These are phyloP conservation scores for Shiraia bambusicola DNA, from an alignment of 2,329 filamentous ascomycete genomes.

Conservation along the genomic window DNA sequence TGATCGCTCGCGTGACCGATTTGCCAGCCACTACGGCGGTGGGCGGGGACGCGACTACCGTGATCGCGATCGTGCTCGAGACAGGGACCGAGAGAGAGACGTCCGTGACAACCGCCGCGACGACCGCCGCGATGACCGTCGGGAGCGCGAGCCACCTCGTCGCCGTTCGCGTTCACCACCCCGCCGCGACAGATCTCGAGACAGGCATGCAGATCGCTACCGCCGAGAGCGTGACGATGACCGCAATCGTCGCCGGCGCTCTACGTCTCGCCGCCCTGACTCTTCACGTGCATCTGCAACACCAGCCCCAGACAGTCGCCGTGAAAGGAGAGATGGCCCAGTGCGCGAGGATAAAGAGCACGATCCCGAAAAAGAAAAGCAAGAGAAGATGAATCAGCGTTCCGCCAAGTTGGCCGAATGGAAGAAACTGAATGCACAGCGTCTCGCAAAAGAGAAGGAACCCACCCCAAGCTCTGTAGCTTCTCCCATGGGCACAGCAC, in stretches of 20 bases:
- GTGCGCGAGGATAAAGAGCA: slow-evolving; percentile 59
- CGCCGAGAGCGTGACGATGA: slow-evolving; percentile 65
- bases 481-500: slow-evolving; percentile 63
- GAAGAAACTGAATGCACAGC: slow-evolving; percentile 66
- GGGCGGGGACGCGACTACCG: slow-evolving; percentile 50
- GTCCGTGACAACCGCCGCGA: slow-evolving; percentile 32
- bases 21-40: slow-evolving; percentile 22
- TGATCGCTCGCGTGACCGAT: slow-evolving; percentile 38
- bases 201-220: slow-evolving; percentile 55
- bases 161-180: slow-evolving; percentile 29
- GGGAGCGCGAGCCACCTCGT: slow-evolving; percentile 16
- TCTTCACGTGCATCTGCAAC: slow-evolving; percentile 67
- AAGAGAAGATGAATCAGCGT: slow-evolving; percentile 30
- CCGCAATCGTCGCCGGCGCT: slow-evolving; percentile 67
- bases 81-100: slow-evolving; percentile 35
- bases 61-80: slow-evolving; percentile 62
- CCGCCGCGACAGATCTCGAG: slow-evolving; percentile 63
- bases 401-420: slow-evolving; percentile 64
- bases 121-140: slow-evolving; percentile 48
- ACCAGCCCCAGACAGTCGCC: slow-evolving; percentile 24
- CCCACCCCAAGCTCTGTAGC: slow-evolving; percentile 58
- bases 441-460: slow-evolving; percentile 66
- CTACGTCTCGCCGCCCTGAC: slow-evolving; percentile 62
- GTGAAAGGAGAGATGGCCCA: slow-evolving; percentile 37
- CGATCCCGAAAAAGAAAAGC: slow-evolving; percentile 39